These are phyloP conservation scores for Trichomonas vaginalis DNA, from an alignment of 208 protist species.

Conservation along the genomic window DNA sequence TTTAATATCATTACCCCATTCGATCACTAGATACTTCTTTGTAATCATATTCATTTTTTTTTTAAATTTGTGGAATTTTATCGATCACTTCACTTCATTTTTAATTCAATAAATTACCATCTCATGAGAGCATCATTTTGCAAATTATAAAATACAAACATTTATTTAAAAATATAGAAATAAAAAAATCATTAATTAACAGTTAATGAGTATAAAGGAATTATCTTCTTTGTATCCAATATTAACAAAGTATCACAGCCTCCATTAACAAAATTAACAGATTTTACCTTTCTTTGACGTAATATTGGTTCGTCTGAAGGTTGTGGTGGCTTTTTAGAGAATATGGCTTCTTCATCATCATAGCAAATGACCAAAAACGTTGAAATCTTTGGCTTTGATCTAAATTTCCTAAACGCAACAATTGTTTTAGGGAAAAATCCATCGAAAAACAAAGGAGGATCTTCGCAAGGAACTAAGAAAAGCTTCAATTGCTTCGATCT, in stretches of 20 bases:
- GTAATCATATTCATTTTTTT: too few relatives aligned
- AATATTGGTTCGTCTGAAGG: background rate
- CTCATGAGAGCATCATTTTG: too few relatives aligned
- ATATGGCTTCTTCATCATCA: background rate
- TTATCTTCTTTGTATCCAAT: background rate
- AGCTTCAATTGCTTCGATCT: background rate
- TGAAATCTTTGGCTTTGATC: background rate
- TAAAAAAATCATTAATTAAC: background rate
- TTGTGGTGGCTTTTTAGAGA: background rate
- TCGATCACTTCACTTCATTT: too few relatives aligned
- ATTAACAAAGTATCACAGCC: background rate
- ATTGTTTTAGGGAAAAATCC: background rate
- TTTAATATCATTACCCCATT: too few relatives aligned
- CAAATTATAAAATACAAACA: background rate
- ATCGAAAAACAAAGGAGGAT: background rate
- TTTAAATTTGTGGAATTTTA: too few relatives aligned
- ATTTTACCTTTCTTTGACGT: background rate
- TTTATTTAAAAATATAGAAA: background rate
- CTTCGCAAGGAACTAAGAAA: background rate
- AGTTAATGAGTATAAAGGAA: background rate
- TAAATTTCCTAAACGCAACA: background rate
- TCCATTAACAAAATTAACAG: background rate
- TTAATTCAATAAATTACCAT: too few relatives aligned
- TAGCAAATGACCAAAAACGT: background rate
- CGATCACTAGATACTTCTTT: too few relatives aligned